Base-by-base conservation (phyloP, 2,329 filamentous ascomycete species). In the Hypoxylon sp. region DNA sequence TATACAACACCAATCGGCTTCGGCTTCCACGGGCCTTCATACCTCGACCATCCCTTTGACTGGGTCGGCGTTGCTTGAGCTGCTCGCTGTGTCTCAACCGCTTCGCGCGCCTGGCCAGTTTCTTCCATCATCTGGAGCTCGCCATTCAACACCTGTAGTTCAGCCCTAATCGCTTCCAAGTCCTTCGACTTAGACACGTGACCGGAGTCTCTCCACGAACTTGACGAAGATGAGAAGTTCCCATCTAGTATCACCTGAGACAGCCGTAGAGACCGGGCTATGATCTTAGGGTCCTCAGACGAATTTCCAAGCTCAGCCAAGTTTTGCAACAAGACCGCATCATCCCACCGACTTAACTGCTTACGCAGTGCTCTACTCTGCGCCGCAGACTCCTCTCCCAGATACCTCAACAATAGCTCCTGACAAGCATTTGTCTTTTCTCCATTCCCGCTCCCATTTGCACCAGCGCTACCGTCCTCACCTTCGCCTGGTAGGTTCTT, bases 1-100 rank as follows among this genome's bases (percentile, higher is more conserved):
- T 75, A 89, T 7, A 85, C 82, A 58, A 86, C 80, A 4, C 88
- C 88, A 72, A 90, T 89, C 0, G 88, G 88, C 72, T 85, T 88
- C 8, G 87, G 82, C 64, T 83, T 84, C 88, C 88, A 90, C 2
- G 80, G 75, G 6, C 85, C 86, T 54, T 85, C 78, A 70, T 85
- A 86, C 63, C 80, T 79, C 22, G 80, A 79, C 88, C 88, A 90
- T 25, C 81, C 80, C 48, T 75, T 75, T 11, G 73, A 71, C 58
- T 72, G 73, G 46, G 27, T 60, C 13, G 66, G n/a, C 6, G 64
- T 27, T 13, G 37, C 35, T 60, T 70, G 68, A 10, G n/a, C 73
- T 11, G 8, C 11, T 7, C 7, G 17, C 64, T 48, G 64, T 44
- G 6, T 66, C 70, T 72, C 66, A 10, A 62, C 56, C 4, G 44